Conservation (phyloP, 148 eudicot genomes). For the Chenopodium album region DNA sequence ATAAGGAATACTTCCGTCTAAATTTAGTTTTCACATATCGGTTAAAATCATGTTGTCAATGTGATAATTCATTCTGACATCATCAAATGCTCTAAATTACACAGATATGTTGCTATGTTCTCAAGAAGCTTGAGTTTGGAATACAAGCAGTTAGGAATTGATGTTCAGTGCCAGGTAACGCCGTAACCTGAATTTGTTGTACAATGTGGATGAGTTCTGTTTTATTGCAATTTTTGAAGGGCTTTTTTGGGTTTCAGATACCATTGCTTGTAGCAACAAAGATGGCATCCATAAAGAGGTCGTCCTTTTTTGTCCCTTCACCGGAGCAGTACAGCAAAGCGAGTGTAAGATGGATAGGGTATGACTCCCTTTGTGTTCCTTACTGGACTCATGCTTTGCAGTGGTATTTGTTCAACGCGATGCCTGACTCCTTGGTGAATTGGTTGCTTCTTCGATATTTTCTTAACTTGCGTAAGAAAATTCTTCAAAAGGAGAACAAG, state of each 20-base stretch:
- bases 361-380: conserved; percentile 62
- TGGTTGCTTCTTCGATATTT: conserved; percentile 46
- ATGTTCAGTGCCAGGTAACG: conserved; percentile 80
- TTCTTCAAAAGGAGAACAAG: conserved; percentile 51
- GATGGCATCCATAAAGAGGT: conserved; percentile 61
- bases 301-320: conserved; percentile 83
- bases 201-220: not conserved
- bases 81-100: not conserved
- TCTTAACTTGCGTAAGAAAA: conserved; percentile 54
- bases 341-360: conserved; percentile 64
- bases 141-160: conserved; percentile 68
- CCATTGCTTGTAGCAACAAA: conserved; percentile 82
- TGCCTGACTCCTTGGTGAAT: conserved; percentile 57
- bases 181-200: not conserved
- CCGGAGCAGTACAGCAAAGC: conserved; percentile 71
- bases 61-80: not conserved
- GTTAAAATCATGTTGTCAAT: not conserved
- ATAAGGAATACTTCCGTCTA: no score
- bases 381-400: conserved; percentile 82
- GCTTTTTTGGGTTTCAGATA: conserved; percentile 32
- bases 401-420: conserved; percentile 41
- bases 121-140: conserved; percentile 68
- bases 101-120: conserved; percentile 68
- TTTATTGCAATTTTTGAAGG: not conserved
- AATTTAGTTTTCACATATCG: no score